Percentiles rank a stretch among this genome's conserved stretches.
phyloP scores from a whole-genome alignment of 257 asterid species.

The Avicennia marina region DNA sequence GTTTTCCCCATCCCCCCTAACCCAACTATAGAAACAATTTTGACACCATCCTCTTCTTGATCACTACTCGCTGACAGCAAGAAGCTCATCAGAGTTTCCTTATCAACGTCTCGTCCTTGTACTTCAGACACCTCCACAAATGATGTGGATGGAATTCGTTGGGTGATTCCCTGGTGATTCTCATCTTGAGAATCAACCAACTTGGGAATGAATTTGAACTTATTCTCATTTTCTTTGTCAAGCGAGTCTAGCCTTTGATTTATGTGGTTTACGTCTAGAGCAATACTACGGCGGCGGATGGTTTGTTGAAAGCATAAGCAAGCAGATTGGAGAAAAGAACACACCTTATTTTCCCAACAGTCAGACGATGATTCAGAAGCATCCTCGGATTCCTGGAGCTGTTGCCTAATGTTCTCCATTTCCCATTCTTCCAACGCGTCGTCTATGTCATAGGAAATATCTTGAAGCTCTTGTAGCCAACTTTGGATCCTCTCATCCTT shows the following conservation, averaged over 20 bases:
- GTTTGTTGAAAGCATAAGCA: background rate
- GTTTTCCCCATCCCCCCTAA: too few relatives aligned
- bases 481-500: slow-evolving; percentile 3
- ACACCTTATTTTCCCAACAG: slow-evolving; percentile 5
- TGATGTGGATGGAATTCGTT: background rate
- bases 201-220: background rate
- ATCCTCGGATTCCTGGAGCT: background rate
- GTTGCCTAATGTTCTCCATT: background rate
- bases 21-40: too few relatives aligned
- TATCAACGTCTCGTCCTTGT: background rate
- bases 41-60: too few relatives aligned
- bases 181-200: background rate
- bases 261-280: background rate
- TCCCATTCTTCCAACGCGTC: slow-evolving; percentile 13
- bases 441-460: slow-evolving; percentile 8
- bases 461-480: slow-evolving; percentile 17
- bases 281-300: background rate
- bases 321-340: background rate
- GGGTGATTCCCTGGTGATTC: too few relatives aligned
- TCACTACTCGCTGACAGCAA: background rate
- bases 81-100: background rate
- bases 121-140: background rate
- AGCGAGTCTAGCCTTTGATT: slow-evolving; percentile 1
- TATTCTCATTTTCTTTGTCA: background rate
- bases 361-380: background rate